phyloP scores from a whole-genome alignment of 2,329 filamentous ascomycete species.

The Trichoderma citrinoviride region DNA sequence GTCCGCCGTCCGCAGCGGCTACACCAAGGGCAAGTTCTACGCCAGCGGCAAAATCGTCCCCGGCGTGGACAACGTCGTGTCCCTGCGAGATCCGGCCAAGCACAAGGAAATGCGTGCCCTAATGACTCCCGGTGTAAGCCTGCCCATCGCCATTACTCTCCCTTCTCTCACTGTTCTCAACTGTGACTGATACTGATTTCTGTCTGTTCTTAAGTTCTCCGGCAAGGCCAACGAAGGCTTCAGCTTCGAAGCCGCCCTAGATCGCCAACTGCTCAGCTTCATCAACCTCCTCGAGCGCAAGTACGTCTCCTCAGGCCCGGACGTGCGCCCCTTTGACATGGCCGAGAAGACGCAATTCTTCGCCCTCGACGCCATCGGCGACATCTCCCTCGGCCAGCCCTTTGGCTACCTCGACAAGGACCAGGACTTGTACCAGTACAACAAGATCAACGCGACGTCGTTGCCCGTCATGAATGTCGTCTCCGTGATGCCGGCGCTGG shows the following conservation, averaged over 20 bases:
- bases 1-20: constrained; percentile 38
- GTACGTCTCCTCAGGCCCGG: constrained; percentile 42
- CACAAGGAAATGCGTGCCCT: constrained; percentile 46
- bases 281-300: constrained; percentile 46
- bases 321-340: constrained; percentile 45
- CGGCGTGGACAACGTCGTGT: constrained; percentile 53
- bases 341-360: constrained; percentile 52
- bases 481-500: constrained; percentile 38
- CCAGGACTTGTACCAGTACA: constrained; percentile 46
- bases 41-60: constrained; percentile 51
- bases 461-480: constrained; percentile 39
- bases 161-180: not conserved
- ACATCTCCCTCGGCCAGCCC: constrained; percentile 50
- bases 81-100: constrained; percentile 45
- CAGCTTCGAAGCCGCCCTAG: constrained; percentile 41
- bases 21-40: constrained; percentile 45
- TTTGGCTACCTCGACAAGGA: constrained; percentile 53
- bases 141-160: not conserved
- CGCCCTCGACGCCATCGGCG: constrained; percentile 52
- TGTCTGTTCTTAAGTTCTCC: constrained; percentile 45
- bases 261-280: constrained; percentile 40
- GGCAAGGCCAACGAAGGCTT: constrained; percentile 49
- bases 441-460: constrained; percentile 44
- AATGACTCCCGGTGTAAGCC: constrained; percentile 44
- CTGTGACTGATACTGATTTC: too few relatives aligned